A percentile compares a stretch with the other conserved stretches of the same genome.
Conservation (phyloP, 345 rosid genomes). For the Conringia planisiliqua region DNA sequence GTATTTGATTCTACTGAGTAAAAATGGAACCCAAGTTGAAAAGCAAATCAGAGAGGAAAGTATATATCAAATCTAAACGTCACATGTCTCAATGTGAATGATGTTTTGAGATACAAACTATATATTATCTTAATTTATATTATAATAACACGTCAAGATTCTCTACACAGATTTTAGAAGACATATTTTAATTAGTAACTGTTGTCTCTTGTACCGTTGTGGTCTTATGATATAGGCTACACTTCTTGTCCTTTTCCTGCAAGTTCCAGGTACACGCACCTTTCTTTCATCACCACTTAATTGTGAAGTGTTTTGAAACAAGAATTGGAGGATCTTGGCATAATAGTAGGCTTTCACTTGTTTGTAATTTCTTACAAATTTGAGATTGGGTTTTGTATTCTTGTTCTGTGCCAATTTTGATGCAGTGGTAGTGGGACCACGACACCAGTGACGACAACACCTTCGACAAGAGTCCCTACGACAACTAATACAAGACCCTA, state of each 20-base stretch:
- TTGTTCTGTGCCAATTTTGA: background rate
- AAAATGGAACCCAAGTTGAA: slow-evolving; percentile 12
- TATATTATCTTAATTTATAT: slow-evolving; percentile 7
- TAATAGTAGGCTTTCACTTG: background rate
- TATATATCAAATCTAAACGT: slow-evolving; percentile 4
- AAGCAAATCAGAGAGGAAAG: slow-evolving; percentile 12
- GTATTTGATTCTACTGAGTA: background rate
- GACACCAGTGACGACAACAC: slow-evolving; percentile 38
- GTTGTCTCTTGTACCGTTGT: slow-evolving; percentile 16
- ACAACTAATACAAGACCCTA: slow-evolving; percentile 37
- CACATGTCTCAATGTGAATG: slow-evolving; percentile 26
- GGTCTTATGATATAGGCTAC: slow-evolving; percentile 31
- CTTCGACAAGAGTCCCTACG: slow-evolving; percentile 35
- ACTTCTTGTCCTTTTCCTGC: slow-evolving; percentile 33
- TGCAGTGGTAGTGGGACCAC: slow-evolving; percentile 32
- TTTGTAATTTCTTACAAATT: background rate
- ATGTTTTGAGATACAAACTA: background rate
- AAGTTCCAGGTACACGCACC: slow-evolving; percentile 28
- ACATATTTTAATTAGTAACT: slow-evolving; percentile 2
- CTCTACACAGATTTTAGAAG: background rate
- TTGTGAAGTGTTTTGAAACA: background rate
- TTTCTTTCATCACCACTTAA: background rate
- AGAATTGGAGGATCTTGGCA: background rate
- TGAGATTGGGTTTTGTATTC: background rate
- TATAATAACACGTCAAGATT: slow-evolving; percentile 13